phyloP scores from a whole-genome alignment of 2,329 filamentous ascomycete species.

The Aureobasidium zeae region DNA sequence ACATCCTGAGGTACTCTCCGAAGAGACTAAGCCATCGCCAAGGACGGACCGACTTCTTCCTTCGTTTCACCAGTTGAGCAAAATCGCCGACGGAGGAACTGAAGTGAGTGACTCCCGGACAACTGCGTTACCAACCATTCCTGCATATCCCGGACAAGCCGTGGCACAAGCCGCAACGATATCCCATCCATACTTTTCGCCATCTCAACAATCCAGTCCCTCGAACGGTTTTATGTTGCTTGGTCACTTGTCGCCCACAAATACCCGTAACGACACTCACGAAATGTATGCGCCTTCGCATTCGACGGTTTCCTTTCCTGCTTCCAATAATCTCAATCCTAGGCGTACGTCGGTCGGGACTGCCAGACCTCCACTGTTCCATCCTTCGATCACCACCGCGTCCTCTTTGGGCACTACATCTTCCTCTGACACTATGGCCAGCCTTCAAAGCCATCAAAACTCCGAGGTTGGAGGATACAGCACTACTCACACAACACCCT shows the following conservation, averaged over 20 bases:
- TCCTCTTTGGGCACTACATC: conserved; percentile 16
- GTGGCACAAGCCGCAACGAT: conserved; percentile 24
- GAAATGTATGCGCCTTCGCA: conserved; percentile 15
- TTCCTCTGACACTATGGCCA: conserved; percentile 24
- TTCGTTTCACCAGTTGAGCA: conserved; percentile 26
- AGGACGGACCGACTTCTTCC: conserved; percentile 25
- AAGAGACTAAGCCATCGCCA: conserved; percentile 18
- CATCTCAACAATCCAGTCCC: conserved; percentile 24
- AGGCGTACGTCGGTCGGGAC: conserved; percentile 1
- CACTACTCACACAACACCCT: conserved; percentile 29
- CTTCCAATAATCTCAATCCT: conserved; percentile 1
- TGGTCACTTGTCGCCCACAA: conserved; percentile 17
- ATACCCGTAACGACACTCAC: conserved; percentile 10
- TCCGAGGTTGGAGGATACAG: conserved; percentile 27
- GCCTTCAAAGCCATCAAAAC: conserved; percentile 22
- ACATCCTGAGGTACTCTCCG: not conserved
- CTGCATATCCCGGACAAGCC: conserved; percentile 20
- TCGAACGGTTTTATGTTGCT: conserved; percentile 16
- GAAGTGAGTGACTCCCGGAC: conserved; percentile 19
- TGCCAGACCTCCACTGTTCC: conserved; percentile 9
- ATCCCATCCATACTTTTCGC: conserved; percentile 21
- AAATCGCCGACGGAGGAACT: conserved; percentile 24
- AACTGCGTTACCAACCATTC: conserved; percentile 16
- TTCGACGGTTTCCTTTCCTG: conserved; percentile 15
- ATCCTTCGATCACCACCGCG: not conserved